Evolutionary conservation across 2,329 filamentous ascomycete species (phyloP).

Genomic region (Neoarthrinium moseri): DNA sequence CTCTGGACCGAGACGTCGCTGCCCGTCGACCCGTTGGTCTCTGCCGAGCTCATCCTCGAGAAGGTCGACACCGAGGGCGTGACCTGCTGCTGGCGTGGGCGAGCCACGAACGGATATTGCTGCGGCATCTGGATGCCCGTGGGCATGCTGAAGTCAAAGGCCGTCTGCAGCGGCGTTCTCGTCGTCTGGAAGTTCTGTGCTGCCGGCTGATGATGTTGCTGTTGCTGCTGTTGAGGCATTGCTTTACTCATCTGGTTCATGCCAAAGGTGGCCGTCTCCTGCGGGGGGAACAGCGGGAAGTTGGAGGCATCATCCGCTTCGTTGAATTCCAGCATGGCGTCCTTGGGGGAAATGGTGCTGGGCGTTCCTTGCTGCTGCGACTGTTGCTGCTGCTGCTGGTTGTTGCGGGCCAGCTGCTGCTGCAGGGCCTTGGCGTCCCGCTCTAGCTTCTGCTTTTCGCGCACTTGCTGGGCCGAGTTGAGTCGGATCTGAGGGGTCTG

Average conservation of each 20-base stretch:
- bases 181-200: conserved; percentile 15
- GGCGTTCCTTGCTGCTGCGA: conserved; percentile 45
- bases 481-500: conserved; percentile 36
- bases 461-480: conserved; percentile 56
- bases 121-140: conserved; percentile 36
- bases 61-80: conserved; percentile 39
- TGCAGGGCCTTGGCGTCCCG: conserved; percentile 51
- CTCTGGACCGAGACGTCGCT: conserved; percentile 38
- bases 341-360: conserved; percentile 95
- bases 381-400: conserved; percentile 36
- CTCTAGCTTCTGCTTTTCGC: conserved; percentile 61
- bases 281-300: conserved; percentile 71
- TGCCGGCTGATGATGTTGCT: conserved; percentile 3
- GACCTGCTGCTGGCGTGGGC: conserved; percentile 30
- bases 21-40: conserved; percentile 33
- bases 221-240: conserved; percentile 12
- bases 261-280: conserved; percentile 45
- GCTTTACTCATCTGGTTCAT: conserved; percentile 38
- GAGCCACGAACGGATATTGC: conserved; percentile 33
- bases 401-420: conserved; percentile 37
- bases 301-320: conserved; percentile 69
- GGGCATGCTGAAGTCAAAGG: conserved; percentile 35
- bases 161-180: conserved; percentile 21
- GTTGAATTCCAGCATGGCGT: conserved; percentile 82
- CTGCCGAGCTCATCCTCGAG: conserved; percentile 40